Evolutionary conservation across 1,139 yeast genomes (phyloP).

Genomic region (Meyerozyma athensensis): DNA sequence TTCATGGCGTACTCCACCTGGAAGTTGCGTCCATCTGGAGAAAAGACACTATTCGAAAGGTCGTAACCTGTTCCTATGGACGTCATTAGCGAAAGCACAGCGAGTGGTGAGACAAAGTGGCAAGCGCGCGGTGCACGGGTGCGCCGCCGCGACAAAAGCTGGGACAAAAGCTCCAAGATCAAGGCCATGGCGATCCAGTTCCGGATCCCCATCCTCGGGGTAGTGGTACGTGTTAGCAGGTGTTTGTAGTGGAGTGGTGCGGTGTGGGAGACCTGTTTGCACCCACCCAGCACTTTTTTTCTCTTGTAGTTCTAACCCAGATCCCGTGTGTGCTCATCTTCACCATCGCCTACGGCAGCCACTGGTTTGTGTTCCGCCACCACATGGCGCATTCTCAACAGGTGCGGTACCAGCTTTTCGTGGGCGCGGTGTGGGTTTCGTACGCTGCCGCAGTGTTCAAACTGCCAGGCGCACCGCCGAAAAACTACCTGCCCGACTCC

Average conservation of each 20-base stretch:
- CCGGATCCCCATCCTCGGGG: constrained; percentile 4
- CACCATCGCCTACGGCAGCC: constrained; percentile 60
- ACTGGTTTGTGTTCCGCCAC: constrained; percentile 49
- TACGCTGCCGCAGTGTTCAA: constrained; percentile 55
- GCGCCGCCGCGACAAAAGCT: not conserved
- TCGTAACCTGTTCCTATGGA: constrained; percentile 98
- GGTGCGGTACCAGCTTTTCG: constrained; percentile 42
- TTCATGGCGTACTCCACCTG: constrained; percentile 98
- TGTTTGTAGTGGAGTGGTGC: no score
- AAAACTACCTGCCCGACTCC: constrained; percentile 27
- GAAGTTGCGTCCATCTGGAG: constrained; percentile 91
- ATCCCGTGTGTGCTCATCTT: constrained; percentile 66
- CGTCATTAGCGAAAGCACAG: constrained; percentile 39
- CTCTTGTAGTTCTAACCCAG: constrained; percentile 23
- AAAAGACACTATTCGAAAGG: constrained; percentile 85
- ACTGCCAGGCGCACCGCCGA: constrained; percentile 58
- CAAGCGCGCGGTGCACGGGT: not conserved
- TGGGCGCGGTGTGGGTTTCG: constrained; percentile 66
- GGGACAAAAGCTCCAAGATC: not conserved
- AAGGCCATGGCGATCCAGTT: constrained; percentile 22
- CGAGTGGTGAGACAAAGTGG: not conserved
- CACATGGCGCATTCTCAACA: constrained; percentile 39
- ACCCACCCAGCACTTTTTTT: no score
- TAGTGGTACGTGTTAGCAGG: constrained; percentile 30
- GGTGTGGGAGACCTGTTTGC: no score